Conservation (phyloP, 2,329 filamentous ascomycete species). For the Colletotrichum lindemuthianum region DNA sequence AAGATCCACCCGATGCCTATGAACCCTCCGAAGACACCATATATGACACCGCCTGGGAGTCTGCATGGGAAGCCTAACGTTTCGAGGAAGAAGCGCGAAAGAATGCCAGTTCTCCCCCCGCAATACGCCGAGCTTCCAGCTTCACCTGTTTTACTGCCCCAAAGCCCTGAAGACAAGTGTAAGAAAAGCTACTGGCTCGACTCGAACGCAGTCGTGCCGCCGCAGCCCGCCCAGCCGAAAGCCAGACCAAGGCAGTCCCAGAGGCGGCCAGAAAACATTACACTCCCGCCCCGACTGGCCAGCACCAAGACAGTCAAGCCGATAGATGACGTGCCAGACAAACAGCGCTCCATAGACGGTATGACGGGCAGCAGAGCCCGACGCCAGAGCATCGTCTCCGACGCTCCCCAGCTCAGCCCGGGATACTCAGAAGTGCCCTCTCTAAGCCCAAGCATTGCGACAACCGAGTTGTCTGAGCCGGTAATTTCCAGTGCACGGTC, state of each 20-base stretch:
- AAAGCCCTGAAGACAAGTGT: slow-evolving; percentile 17
- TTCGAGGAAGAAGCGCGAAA: slow-evolving; percentile 7
- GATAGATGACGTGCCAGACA: background rate
- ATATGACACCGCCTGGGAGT: slow-evolving; percentile 32
- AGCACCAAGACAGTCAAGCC: slow-evolving; percentile 12
- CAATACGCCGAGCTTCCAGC: slow-evolving; percentile 33
- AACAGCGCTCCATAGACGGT: slow-evolving; percentile 21
- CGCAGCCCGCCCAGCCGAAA: background rate
- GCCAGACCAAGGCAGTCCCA: background rate
- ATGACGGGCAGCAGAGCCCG: slow-evolving; percentile 30
- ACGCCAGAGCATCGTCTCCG: slow-evolving; percentile 6
- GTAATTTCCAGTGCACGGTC: slow-evolving; percentile 46
- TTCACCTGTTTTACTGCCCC: slow-evolving; percentile 17
- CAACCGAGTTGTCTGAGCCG: slow-evolving; percentile 44
- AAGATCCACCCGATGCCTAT: slow-evolving; percentile 26
- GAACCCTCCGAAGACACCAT: slow-evolving; percentile 34
- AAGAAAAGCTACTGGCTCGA: slow-evolving; percentile 11
- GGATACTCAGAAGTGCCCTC: slow-evolving; percentile 39
- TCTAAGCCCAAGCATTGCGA: slow-evolving; percentile 46
- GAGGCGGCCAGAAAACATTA: slow-evolving; percentile 27
- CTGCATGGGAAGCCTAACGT: slow-evolving; percentile 13
- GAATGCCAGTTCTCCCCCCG: slow-evolving; percentile 13
- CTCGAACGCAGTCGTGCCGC: background rate
- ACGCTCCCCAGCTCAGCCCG: slow-evolving; percentile 26
- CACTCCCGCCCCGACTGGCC: slow-evolving; percentile 12